Evolutionary conservation across 345 rosid species (phyloP), one percentile per base, ranked within the genome.

Genomic region (Crucihimalaya himalaica): DNA sequence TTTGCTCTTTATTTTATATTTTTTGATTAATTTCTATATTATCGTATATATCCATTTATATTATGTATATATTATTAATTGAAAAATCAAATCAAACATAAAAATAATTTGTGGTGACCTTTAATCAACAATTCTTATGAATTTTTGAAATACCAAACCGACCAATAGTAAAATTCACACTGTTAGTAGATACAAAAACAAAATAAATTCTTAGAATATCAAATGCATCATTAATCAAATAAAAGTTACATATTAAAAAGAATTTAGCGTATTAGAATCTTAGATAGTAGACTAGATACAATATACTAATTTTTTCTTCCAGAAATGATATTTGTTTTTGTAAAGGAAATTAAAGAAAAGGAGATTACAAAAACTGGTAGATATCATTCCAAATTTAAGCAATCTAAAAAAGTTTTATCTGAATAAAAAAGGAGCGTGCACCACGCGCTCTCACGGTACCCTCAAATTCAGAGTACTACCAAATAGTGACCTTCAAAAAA

Each of bases 331-430:
- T n/a, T n/a, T n/a, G n/a, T n/a, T n/a, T n/a, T n/a, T n/a, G n/a
- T n/a, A n/a, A n/a, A n/a, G n/a, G n/a, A n/a, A n/a, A 46, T 46
- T 1, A 40, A 20, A 57, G 12, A 5, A 57, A 57, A 42, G 6
- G 16, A 67, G 4, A 39, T 16, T 1, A 7, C 15, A 55, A 66
- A 67, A 37, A 48, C 34, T 43, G 3, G 35, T 58, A 68, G 73
- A 68, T 67, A 68, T 51, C 15, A 40, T 68, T 68, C 68, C 73
- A 15, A 60, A 58, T 59, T 66, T 50, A 67, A 39, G 54, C 19
- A 50, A 58, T 29, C 18, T 31, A 39, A 57, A 56, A 25, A 56
- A 27, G n/a, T 35, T 15, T 66, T 37, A 40, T 66, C 63, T 34
- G 11, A 16, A 16, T 0, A 35, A 9, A 28, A 32, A 40, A n/a